phyloP scores from a whole-genome alignment of 306 rosid genomes.

The Corylus heterophylla region DNA sequence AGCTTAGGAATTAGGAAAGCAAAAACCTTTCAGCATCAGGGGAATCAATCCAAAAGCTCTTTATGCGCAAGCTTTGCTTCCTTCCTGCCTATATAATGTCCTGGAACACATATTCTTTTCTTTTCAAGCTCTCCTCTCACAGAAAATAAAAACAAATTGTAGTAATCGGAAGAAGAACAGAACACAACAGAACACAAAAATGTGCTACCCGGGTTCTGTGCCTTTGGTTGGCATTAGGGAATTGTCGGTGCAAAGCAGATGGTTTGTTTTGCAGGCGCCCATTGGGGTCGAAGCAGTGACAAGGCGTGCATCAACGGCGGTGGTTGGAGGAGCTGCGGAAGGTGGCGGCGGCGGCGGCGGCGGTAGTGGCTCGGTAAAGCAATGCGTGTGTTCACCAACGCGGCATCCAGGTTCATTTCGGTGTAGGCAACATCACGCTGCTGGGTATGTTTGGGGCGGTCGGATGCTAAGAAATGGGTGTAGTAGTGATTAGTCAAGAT shows the following conservation, averaged over 20 bases:
- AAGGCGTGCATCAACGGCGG: slow-evolving; percentile 26
- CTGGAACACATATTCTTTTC: slow-evolving; percentile 39
- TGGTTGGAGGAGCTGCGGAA: slow-evolving; percentile 20
- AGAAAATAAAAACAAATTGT: not conserved
- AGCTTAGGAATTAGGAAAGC: slow-evolving; percentile 17
- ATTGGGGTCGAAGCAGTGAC: slow-evolving; percentile 13
- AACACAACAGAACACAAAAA: slow-evolving; percentile 18
- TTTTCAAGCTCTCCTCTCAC: slow-evolving; percentile 24
- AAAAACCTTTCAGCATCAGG: not conserved
- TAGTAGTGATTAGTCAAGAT: not conserved
- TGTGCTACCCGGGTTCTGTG: slow-evolving; percentile 56
- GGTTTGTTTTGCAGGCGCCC: slow-evolving; percentile 31
- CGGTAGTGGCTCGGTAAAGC: slow-evolving; percentile 9
- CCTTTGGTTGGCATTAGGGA: slow-evolving; percentile 34
- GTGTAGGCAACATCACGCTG: slow-evolving; percentile 70
- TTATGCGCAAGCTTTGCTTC: slow-evolving; percentile 41
- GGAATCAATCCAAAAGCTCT: slow-evolving; percentile 45
- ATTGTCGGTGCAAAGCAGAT: slow-evolving; percentile 28
- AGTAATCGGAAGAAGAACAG: not conserved
- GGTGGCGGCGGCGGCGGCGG: not conserved
- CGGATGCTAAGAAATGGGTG: slow-evolving; percentile 22
- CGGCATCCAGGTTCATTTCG: slow-evolving; percentile 85
- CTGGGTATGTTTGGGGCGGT: slow-evolving; percentile 64
- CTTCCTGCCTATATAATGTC: slow-evolving; percentile 16
- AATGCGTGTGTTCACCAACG: slow-evolving; percentile 78